Evolutionary conservation across 2,329 filamentous ascomycete species (phyloP), one percentile per base, ranked within the genome.

Genomic region (Colletotrichum graminicola): DNA sequence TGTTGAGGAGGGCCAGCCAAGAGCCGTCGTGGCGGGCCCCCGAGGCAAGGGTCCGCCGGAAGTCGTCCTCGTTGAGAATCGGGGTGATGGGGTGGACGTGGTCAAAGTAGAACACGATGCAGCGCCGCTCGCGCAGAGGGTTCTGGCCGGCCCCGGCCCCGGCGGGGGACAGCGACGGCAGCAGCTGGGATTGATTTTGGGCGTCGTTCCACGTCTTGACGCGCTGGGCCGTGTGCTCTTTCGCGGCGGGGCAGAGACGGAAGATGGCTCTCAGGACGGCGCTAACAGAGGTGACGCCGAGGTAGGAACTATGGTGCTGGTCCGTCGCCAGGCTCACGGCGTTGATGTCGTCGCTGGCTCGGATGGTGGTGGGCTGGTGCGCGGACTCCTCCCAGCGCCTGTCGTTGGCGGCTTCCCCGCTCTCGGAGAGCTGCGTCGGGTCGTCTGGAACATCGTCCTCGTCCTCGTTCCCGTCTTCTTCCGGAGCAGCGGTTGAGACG

Each of bases 221-320:
- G 11, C 76, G 73, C 39, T 76, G 71, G 10, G 76, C 75, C 1
- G 76, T 76, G 60, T 76, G 73, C 7, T 78, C 74, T 47, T 79
- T 78, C 26, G 77, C 74, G 34, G 76, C 75, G 1, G 79, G 79
- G 16, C 74, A 79, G 2, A 80, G 75, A n/a, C 77, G 77, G 59
- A 80, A 80, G 23, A 91, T 90, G 52, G 90, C 88, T 73, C 89
- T 85, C 41, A 91, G 82, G 7, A 87, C 88, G 5, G 89, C 89
- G 69, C 88, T 89, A 73, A 91, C 87, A 3, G 89, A 91, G 0
- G 89, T 90, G n/a, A 90, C 88, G 8, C 89, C 89, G 6, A 91
- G 82, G 74, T 91, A 91, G n/a, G n/a, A n/a, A n/a, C n/a, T n/a
- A n/a, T n/a, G n/a, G n/a, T n/a, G n/a, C n/a, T n/a, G n/a, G n/a